Evolutionary conservation across 1,284 basidiomycete genomes (phyloP).

Genomic region (Kalmanozyma brasiliensis): DNA sequence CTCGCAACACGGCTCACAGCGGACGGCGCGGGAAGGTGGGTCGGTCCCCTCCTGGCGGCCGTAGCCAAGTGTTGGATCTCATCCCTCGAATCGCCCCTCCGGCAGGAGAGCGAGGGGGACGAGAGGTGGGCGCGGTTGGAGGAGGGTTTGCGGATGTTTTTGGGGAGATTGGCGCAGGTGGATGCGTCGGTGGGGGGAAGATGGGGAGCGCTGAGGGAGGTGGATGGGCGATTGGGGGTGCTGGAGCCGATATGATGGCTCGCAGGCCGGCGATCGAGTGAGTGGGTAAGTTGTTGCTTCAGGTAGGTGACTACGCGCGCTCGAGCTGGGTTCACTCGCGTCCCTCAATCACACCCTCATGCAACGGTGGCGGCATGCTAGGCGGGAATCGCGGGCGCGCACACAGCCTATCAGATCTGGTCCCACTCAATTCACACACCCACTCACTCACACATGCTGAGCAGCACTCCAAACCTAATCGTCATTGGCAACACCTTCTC

Average conservation of each 20-base stretch:
- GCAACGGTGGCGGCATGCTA: too few species aligned
- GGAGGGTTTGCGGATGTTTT: background rate
- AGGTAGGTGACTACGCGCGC: too few species aligned
- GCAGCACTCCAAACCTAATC: background rate
- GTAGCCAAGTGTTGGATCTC: conserved; percentile 28
- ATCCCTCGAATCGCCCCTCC: conserved; percentile 12
- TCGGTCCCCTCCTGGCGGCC: background rate
- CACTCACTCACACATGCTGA: background rate
- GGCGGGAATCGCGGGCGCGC: too few species aligned
- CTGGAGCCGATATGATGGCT: too few species aligned
- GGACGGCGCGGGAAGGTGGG: background rate
- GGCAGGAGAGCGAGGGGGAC: background rate
- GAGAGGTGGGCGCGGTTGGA: conserved; percentile 10
- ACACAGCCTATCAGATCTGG: background rate
- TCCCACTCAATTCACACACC: background rate
- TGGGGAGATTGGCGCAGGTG: conserved; percentile 1
- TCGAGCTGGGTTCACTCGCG: too few species aligned
- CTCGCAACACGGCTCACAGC: conserved; percentile 7
- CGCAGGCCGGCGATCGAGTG: too few species aligned
- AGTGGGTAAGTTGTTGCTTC: too few species aligned
- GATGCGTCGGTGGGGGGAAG: conserved; percentile 7
- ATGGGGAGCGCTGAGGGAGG: conserved; percentile 15
- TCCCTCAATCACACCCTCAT: background rate
- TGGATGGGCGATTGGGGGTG: conserved; percentile 13
- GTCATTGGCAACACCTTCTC: background rate